Evolutionary conservation across 148 eudicot genomes (phyloP).

Genomic region (Talinum fruticosum): DNA sequence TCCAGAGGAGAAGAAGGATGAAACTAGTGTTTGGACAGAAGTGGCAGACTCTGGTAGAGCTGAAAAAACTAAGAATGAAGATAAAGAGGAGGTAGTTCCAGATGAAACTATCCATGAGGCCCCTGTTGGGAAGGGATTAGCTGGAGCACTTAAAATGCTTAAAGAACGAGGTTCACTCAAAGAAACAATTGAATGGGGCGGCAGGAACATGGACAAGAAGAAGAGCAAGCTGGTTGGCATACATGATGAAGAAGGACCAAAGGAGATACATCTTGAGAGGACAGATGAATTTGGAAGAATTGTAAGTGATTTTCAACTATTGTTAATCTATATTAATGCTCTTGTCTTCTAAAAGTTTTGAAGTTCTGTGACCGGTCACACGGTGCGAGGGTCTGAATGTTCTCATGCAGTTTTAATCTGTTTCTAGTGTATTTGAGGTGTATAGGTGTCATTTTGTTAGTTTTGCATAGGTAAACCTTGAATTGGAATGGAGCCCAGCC

Average conservation of each 20-base stretch:
- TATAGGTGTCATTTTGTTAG: neutral
- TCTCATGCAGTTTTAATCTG: neutral
- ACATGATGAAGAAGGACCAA: slow-evolving; percentile 48
- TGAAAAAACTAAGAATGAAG: slow-evolving; percentile 37
- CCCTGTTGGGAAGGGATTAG: slow-evolving; percentile 86
- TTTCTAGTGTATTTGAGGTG: neutral
- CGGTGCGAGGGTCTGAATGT: neutral
- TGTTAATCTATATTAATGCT: neutral
- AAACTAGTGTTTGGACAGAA: slow-evolving; percentile 63
- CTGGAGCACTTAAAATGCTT: slow-evolving; percentile 67
- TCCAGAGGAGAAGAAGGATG: slow-evolving; percentile 43
- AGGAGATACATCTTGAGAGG: slow-evolving; percentile 85
- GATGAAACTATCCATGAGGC: slow-evolving; percentile 83
- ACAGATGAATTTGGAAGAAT: slow-evolving; percentile 89
- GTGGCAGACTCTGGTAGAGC: slow-evolving; percentile 44
- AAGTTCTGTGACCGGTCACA: neutral
- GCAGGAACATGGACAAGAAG: slow-evolving; percentile 98
- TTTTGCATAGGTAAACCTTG: neutral
- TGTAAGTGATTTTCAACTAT: slow-evolving; percentile 51
- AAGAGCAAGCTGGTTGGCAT: slow-evolving; percentile 93
- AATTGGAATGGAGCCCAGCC: neutral
- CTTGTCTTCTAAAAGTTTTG: neutral
- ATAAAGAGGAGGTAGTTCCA: slow-evolving; percentile 48
- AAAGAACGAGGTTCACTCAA: slow-evolving; percentile 83
- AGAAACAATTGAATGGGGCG: slow-evolving; percentile 95